Evolutionary conservation across 805 yeast genomes (phyloP), one percentile per base, ranked within the genome.

Genomic region (Isabelozyma heimii): DNA sequence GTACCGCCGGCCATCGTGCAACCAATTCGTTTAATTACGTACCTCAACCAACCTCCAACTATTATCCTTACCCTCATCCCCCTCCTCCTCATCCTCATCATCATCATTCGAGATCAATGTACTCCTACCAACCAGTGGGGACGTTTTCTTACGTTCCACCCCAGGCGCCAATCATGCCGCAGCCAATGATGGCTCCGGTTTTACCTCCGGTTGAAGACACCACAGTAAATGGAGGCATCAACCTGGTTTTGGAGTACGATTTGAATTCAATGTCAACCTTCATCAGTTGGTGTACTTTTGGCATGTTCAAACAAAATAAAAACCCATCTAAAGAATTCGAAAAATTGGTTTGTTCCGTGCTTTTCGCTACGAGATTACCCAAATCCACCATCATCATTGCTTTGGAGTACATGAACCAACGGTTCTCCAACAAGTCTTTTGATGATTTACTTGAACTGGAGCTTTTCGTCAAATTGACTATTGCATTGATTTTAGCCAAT

Each of bases 291-390:
- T 80, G 89, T 65, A 76, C 88, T 12, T 85, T 77, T 56, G 85
- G 89, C 28, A 75, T 87, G 61, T 76, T 86, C 61, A 82, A 80
- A 55, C 83, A 83, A 59, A 65, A 58, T 40, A 54, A 67, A 33
- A 64, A 54, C 45, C 73, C 84, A n/a, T 54, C 79, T 17, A 64
- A 64, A 40, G 74, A 79, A 40, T 85, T 88, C 65, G 81, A 78
- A 57, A 72, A 73, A 51, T 82, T 82, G 54, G 72, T 89, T 15
- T 76, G 78, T 47, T 80, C 85, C 39, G 91, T 92, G 2, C 73
- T 92, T 51, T 78, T 84, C 48, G 95, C 97, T 10, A 94, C 97
- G 4, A 82, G 98, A 56, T 74, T 92, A 57, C 96, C 97, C 28
- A 80, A 84, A 54, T 80, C 90, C 2, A 87, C 98, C 14, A 78